Evolutionary conservation across 2,329 filamentous ascomycete genomes (phyloP), one percentile per base, ranked within the genome.

Genomic region (Hypomyces perniciosus): DNA sequence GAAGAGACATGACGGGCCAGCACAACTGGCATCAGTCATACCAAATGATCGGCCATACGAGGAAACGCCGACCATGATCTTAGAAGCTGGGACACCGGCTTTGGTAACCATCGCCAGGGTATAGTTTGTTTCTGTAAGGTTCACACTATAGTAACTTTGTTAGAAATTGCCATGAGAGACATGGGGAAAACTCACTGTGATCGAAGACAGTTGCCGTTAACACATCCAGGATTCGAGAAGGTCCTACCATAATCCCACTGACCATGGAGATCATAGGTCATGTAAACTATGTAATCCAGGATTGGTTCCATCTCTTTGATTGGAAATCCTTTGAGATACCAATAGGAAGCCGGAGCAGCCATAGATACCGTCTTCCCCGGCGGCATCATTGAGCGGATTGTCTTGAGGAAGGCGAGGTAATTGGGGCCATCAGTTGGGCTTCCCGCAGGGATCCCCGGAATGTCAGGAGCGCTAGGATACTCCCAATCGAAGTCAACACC

Each of bases 401-500:
- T 42, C 2, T 53, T 47, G 3, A 62, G 47, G 10, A 58, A 58
- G 3, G 51, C 35, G 8, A 57, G 51, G 13, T 61, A 60, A 26
- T 56, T 1, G 46, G 56, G 0, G 57, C 53, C 2, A 49, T 51
- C 0, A 33, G 28, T 4, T 51, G 40, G 4, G 0, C 62, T 61
- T 2, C 60, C 68, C 1, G 58, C 9, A 0, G 66, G 67, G 12
- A 69, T 65, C 1, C 50, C 60, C 0, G 61, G 60, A 5, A 69
- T 54, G 13, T 63, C 62, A 0, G 57, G 53, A 1, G 56, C 56
- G 0, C 62, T 65, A 1, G 68, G 68, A 48, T 76, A 75, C 48
- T 75, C 73, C 75, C 74, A 78, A 55, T 76, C 72, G 38, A 75
- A 58, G 41, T 75, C 72, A 8, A 75, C 59, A 0, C 74, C 73